Evolutionary conservation across 306 rosid species (phyloP), one percentile per base, ranked within the genome.

Genomic region (Mucuna pruriens): DNA sequence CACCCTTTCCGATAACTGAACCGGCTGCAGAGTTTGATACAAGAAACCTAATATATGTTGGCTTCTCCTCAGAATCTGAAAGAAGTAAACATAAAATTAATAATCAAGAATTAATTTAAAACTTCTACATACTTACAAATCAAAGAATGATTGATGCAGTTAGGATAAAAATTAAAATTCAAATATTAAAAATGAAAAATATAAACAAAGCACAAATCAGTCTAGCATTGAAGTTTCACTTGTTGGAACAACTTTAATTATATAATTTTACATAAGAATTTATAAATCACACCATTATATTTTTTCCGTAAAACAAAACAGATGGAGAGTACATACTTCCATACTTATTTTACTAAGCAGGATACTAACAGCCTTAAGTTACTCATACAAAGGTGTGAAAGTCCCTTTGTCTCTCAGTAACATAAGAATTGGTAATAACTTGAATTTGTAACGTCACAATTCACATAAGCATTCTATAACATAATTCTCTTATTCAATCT

Each of bases 21-120:
- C 99, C 99, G 85, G 99, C 99, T 7, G 99, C 99, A 84, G 98
- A 92, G 85, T 96, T 96, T 71, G 99, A 96, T 77, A 94, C 99
- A 23, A 96, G 97, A 89, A 96, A 96, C 91, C 88, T 89, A 57
- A 96, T 88, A 61, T 96, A 92, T 58, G 99, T 89, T 39, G 97
- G 89, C 94, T 89, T 92, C 87, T 94, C 99, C 75, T 12, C 79
- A 36, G 90, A 81, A 82, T 96, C 99, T 96, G 92, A 75, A 75
- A 85, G 77, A 71, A 55, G 76, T 39, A 78, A 83, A 65, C 67
- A 85, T 58, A 60, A 83, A 57, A 62, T 12, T 57, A 9, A 64
- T 69, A 57, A 54, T 36, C 68, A 84, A 76, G 3, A 73, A 62
- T 36, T 51, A 83, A 82, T 29, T 51, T 46, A 62, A 74, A 52